Percentiles rank a stretch among this genome's conserved stretches.
phyloP scores from a whole-genome alignment of 352 stramenopile genomes.

The Phytophthora citrophthora region DNA sequence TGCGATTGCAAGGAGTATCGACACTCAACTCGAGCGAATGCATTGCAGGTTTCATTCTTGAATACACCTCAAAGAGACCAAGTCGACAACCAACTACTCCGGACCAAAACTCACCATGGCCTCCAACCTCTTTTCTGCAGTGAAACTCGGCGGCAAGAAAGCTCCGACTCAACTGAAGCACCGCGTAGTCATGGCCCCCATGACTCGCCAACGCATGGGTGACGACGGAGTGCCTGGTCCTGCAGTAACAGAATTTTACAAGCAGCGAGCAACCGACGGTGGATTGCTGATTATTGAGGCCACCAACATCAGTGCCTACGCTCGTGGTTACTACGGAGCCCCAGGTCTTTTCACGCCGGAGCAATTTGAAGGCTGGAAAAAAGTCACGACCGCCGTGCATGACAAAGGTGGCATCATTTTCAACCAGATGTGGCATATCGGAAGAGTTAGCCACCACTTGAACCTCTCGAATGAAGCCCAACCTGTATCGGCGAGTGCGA shows the following conservation, averaged over 20 bases:
- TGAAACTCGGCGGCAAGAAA: slow-evolving; percentile 51
- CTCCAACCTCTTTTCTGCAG: slow-evolving; percentile 53
- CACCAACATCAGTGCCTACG: slow-evolving; percentile 54
- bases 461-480: slow-evolving; percentile 55
- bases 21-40: not conserved
- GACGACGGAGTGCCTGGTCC: slow-evolving; percentile 42
- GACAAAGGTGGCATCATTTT: slow-evolving; percentile 80
- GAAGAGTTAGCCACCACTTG: slow-evolving; percentile 59
- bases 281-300: slow-evolving; percentile 68
- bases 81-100: slow-evolving; percentile 3
- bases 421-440: slow-evolving; percentile 88
- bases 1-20: not conserved
- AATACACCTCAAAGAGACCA: slow-evolving; percentile 22
- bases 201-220: slow-evolving; percentile 51
- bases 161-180: slow-evolving; percentile 50
- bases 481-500: slow-evolving; percentile 53
- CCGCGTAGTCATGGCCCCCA: slow-evolving; percentile 73
- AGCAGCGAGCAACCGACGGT: slow-evolving; percentile 60
- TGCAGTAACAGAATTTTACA: slow-evolving; percentile 62
- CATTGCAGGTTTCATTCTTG: slow-evolving; percentile 21
- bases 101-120: slow-evolving; percentile 11
- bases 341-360: slow-evolving; percentile 61
- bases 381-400: slow-evolving; percentile 76
- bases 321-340: slow-evolving; percentile 49
- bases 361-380: slow-evolving; percentile 65